Evolutionary conservation across 2,329 filamentous ascomycete species (phyloP).

Genomic region (Trichophaea hybrida): DNA sequence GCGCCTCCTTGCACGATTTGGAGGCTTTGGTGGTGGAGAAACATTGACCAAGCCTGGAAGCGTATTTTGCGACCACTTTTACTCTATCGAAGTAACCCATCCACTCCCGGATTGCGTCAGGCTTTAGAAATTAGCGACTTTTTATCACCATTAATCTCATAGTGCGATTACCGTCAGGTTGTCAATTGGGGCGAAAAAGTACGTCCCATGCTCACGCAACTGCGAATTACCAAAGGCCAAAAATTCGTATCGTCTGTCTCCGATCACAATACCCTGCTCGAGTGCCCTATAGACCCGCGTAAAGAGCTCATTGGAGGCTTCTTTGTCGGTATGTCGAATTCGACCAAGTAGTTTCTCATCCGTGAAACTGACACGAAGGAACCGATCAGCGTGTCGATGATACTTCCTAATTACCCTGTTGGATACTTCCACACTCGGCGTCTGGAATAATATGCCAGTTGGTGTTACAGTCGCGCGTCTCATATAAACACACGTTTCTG

Average conservation of each 20-base stretch:
- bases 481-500: constrained; percentile 58
- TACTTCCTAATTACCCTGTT: constrained; percentile 75
- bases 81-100: constrained; percentile 81
- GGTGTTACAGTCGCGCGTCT: constrained; percentile 60
- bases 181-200: constrained; percentile 68
- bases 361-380: constrained; percentile 76
- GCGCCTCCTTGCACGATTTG: constrained; percentile 44
- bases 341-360: constrained; percentile 57
- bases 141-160: neutral
- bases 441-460: constrained; percentile 62
- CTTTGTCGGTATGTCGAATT: constrained; percentile 43
- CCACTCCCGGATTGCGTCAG: constrained; percentile 63
- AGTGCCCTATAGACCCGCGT: constrained; percentile 58
- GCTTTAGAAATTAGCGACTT: neutral
- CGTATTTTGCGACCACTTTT: constrained; percentile 71
- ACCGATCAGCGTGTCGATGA: constrained; percentile 54
- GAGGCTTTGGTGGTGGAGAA: constrained; percentile 84
- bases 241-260: constrained; percentile 70
- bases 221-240: constrained; percentile 93
- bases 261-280: constrained; percentile 65
- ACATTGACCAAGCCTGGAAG: constrained; percentile 79
- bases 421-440: constrained; percentile 68
- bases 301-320: constrained; percentile 55
- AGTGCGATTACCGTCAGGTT: constrained; percentile 40
- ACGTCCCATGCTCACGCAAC: constrained; percentile 78